Evolutionary conservation across 352 stramenopile genomes (phyloP), one percentile per base, ranked within the genome.

Genomic region (Blastocystis sp.): DNA sequence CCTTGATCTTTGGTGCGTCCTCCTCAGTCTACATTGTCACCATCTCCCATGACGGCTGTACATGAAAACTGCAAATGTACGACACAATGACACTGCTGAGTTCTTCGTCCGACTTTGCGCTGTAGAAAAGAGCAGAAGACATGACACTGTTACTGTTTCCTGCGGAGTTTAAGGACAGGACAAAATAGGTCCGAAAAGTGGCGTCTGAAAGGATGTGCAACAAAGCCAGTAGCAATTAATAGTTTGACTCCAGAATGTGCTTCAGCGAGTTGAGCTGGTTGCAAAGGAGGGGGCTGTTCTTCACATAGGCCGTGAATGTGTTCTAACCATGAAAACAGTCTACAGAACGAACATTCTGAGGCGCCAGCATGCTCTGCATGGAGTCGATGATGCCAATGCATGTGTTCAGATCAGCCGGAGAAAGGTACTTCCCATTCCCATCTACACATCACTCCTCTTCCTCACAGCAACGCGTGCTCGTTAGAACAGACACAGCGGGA

Each of bases 111-210:
- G 53, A 34, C 28, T 66, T 67, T 11, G 74, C 23, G 69, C 74
- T 84, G 56, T 84, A 84, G 34, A 84, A 84, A 45, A 84, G 45
- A 40, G 74, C 43, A 38, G 74, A 56, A 17, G 74, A 84, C 74
- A 84, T 84, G 28, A 3, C 41, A 45, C 38, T 40, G 45, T 9
- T 38, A 56, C 14, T 14, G 48, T 17, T 56, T 17, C 48, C 14
- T 56, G 14, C 5, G 14, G 48, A 56, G 48, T 56, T 56, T 14
- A 56, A 56, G 48, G 48, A 56, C 14, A 14, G 14, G 14, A 7
- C 48, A 56, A 56, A 56, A 56, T 56, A 7, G 48, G 28, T 0
- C 28, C 28, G 28, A 34, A 34, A 34, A 34, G 28, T 34, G 28
- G 28, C 28, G 28, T 34, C 28, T 34, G 28, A 34, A 34, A 34